phyloP scores from a whole-genome alignment of 345 rosid genomes.

The Boechera retrofracta region DNA sequence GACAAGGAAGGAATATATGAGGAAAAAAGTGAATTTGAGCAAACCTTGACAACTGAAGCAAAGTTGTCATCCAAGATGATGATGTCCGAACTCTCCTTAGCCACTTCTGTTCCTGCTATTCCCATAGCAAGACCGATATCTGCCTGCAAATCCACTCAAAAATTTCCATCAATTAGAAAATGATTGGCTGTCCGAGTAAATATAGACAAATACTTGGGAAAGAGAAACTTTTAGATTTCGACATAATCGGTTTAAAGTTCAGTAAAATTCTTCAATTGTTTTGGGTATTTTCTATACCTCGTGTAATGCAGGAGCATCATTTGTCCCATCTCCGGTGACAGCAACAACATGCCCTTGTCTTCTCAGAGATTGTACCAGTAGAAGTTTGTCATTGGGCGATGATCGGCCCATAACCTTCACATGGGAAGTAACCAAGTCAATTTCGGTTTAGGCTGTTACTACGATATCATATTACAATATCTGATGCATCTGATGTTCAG shows the following conservation, averaged over 20 bases:
- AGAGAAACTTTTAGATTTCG: not conserved
- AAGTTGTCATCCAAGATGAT: constrained; percentile 47
- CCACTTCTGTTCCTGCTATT: constrained; percentile 97
- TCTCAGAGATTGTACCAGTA: constrained; percentile 82
- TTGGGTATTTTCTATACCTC: constrained; percentile 57
- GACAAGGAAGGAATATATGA: not conserved
- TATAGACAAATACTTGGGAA: not conserved
- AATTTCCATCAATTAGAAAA: constrained; percentile 9
- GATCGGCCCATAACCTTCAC: constrained; percentile 92
- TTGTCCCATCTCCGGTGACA: constrained; percentile 94
- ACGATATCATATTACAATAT: constrained; percentile 17
- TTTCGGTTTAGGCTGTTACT: constrained; percentile 17
- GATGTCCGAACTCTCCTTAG: constrained; percentile 97
- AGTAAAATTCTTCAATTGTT: not conserved
- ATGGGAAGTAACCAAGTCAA: constrained; percentile 25
- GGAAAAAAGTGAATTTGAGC: not conserved
- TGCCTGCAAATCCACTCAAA: constrained; percentile 61
- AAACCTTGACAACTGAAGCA: constrained; percentile 90
- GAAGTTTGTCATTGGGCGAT: constrained; percentile 86
- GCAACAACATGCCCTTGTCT: constrained; percentile 80
- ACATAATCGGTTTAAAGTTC: not conserved
- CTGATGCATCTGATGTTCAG: not conserved
- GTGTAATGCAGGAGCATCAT: constrained; percentile 92
- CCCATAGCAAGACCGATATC: constrained; percentile 99
- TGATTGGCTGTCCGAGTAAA: not conserved